Conservation (phyloP, 1,139 yeast genomes). For the Candida sojae region DNA sequence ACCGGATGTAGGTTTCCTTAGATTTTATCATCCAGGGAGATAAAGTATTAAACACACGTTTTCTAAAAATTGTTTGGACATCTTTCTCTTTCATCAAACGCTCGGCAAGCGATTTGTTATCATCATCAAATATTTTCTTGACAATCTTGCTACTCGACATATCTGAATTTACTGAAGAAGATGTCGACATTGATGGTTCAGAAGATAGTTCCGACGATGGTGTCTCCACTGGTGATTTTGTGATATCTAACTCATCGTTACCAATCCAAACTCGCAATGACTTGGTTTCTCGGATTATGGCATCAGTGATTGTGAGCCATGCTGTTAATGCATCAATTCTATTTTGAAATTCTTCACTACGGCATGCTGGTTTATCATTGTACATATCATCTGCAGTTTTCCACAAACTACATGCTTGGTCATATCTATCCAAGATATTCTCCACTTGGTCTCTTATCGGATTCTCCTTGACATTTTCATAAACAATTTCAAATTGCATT, state of each 20-base stretch:
- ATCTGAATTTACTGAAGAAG: conserved; percentile 28
- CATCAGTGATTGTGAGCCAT: conserved; percentile 77
- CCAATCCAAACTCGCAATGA: conserved; percentile 75
- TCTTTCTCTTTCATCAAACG: conserved; percentile 84
- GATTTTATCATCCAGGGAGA: conserved; percentile 80
- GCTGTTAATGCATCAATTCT: conserved; percentile 79
- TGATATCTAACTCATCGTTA: conserved; percentile 70
- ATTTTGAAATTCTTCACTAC: conserved; percentile 61
- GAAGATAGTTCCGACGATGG: conserved; percentile 15
- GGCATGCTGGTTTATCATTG: conserved; percentile 73
- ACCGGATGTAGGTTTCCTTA: conserved; percentile 66
- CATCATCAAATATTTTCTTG: conserved; percentile 54
- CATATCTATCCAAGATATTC: conserved; percentile 59
- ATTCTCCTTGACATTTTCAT: conserved; percentile 30
- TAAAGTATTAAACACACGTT: conserved; percentile 58
- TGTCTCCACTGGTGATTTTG: conserved; percentile 33
- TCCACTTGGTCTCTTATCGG: conserved; percentile 54
- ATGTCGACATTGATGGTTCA: neutral
- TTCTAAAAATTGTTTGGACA: conserved; percentile 64
- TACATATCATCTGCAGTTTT: conserved; percentile 77
- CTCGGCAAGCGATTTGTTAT: conserved; percentile 75
- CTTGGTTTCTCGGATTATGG: conserved; percentile 60
- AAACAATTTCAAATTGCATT: conserved; percentile 57
- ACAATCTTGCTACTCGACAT: conserved; percentile 23
- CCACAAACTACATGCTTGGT: conserved; percentile 77